Evolutionary conservation across 129 eudicot genomes (phyloP).

Genomic region (Cynara cardunculus): DNA sequence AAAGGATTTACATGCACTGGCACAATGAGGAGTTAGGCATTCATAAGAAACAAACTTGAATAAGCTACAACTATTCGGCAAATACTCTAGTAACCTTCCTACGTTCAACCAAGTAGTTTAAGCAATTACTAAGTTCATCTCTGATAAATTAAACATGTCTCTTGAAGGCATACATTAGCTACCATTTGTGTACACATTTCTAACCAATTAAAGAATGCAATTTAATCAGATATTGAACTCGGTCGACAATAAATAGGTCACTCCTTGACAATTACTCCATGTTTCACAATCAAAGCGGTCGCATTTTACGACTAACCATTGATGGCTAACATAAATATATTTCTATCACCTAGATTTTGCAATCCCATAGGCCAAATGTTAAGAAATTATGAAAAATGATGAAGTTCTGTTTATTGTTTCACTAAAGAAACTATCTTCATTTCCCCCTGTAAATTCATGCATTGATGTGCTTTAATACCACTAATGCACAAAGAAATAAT

Average conservation of each 20-base stretch:
- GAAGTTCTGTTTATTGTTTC: neutral
- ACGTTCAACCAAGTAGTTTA: neutral
- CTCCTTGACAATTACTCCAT: neutral
- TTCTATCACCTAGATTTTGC: neutral
- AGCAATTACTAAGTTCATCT: neutral
- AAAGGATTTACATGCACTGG: neutral
- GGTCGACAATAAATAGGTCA: neutral
- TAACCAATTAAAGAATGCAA: neutral
- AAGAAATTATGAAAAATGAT: neutral
- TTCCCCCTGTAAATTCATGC: neutral
- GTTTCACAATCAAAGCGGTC: neutral
- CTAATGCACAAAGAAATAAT: neutral
- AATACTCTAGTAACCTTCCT: neutral
- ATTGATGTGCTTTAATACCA: neutral
- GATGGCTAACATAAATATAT: neutral
- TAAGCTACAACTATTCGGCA: neutral
- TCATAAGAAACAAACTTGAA: neutral
- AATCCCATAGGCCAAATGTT: neutral
- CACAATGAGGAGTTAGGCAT: neutral
- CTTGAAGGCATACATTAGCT: neutral
- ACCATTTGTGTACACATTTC: neutral
- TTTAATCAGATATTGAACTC: neutral
- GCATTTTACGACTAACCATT: neutral
- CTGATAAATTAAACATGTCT: neutral
- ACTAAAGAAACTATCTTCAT: neutral